Percentiles rank a stretch among this genome's conserved stretches.
Conservation (phyloP, 1,139 yeast genomes). For the Kurtzmaniella quercitrusa region DNA sequence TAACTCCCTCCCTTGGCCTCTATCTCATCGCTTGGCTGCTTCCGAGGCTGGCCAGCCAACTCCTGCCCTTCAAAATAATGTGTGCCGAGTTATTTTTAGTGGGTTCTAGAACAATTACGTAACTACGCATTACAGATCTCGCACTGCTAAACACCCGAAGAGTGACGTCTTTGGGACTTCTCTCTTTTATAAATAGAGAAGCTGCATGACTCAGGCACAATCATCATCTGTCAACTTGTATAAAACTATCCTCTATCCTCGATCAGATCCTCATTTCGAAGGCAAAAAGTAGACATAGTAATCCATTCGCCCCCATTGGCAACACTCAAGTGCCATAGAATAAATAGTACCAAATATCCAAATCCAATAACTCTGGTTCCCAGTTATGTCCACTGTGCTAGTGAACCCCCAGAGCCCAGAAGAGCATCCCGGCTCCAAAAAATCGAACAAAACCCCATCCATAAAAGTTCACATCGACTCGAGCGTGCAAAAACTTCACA, state of each 20-base stretch:
- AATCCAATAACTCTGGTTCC: not conserved
- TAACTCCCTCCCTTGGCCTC: too few species aligned
- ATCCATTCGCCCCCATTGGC: not conserved
- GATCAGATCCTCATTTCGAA: too few species aligned
- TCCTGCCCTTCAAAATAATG: too few species aligned
- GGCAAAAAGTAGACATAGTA: not conserved
- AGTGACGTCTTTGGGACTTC: not conserved
- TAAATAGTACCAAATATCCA: too few species aligned
- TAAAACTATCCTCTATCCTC: too few species aligned
- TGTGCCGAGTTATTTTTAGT: slow-evolving; percentile 1
- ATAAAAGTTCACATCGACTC: not conserved
- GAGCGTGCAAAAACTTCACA: not conserved
- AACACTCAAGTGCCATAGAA: too few species aligned
- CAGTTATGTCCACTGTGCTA: not conserved
- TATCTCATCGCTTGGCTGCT: too few species aligned
- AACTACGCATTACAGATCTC: not conserved
- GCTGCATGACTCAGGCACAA: not conserved
- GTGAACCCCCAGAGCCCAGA: not conserved
- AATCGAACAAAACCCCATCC: not conserved
- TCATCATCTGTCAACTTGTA: too few species aligned
- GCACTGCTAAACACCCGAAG: not conserved
- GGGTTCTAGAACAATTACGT: slow-evolving; percentile 3
- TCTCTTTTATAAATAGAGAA: not conserved
- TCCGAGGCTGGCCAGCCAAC: too few species aligned
- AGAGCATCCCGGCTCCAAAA: not conserved